phyloP scores from a whole-genome alignment of 371 early-diverging fungal genomes.

The Chytridiales sp. region DNA sequence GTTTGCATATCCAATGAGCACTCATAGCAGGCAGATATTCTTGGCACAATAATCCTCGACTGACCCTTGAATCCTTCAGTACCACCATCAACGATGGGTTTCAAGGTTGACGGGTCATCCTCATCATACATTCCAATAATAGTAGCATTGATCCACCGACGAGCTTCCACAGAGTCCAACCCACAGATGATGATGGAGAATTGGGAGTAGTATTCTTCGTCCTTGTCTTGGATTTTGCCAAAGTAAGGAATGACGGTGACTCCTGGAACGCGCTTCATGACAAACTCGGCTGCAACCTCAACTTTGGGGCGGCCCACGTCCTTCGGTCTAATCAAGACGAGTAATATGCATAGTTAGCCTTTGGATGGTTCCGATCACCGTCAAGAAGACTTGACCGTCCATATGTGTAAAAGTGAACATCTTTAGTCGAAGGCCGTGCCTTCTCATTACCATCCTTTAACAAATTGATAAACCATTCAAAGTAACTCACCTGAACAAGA shows the following conservation, averaged over 20 bases:
- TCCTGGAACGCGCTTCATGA: slow-evolving; percentile 79
- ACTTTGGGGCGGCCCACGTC: slow-evolving; percentile 72
- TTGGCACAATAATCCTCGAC: slow-evolving; percentile 85
- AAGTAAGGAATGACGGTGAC: slow-evolving; percentile 69
- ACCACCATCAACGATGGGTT: slow-evolving; percentile 93
- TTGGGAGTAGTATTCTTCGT: slow-evolving; percentile 84
- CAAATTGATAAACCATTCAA: too few species aligned
- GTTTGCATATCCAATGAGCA: slow-evolving; percentile 90
- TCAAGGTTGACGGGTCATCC: slow-evolving; percentile 67
- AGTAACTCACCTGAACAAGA: slow-evolving; percentile 78
- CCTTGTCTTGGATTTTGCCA: slow-evolving; percentile 75
- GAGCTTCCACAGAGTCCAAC: slow-evolving; percentile 91
- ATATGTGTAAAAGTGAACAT: too few species aligned
- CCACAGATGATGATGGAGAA: slow-evolving; percentile 91
- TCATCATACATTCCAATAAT: slow-evolving; percentile 72
- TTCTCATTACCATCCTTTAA: too few species aligned
- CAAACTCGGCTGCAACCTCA: slow-evolving; percentile 78
- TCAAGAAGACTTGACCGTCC: too few species aligned
- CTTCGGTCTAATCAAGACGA: slow-evolving; percentile 13
- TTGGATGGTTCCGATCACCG: too few species aligned
- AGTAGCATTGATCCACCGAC: slow-evolving; percentile 95
- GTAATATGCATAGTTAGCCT: too few species aligned
- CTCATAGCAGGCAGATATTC: slow-evolving; percentile 94
- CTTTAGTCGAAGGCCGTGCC: too few species aligned
- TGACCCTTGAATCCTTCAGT: slow-evolving; percentile 95